A percentile compares a stretch with the other conserved stretches of the same genome.
These are phyloP conservation scores for Polymyxa betae DNA, from an alignment of 208 protist genomes.

Conservation along the genomic window DNA sequence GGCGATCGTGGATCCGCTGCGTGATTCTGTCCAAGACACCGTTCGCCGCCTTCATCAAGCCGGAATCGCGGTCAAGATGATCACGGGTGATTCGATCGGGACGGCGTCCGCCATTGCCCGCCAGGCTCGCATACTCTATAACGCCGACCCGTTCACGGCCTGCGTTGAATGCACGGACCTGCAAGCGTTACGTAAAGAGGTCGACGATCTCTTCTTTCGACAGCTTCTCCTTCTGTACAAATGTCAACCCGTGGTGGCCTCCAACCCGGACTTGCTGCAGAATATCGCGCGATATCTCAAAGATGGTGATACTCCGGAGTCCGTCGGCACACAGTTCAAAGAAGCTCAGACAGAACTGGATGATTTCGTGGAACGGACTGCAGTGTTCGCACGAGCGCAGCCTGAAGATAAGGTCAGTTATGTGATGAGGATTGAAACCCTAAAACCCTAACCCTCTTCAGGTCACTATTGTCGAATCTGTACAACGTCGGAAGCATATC, in stretches of 20 bases:
- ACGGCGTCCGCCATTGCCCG: slow-evolving; percentile 69
- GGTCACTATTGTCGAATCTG: slow-evolving; percentile 70
- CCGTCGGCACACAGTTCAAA: background rate
- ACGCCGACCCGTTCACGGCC: background rate
- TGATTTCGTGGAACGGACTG: background rate
- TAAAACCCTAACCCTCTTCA: too few relatives aligned
- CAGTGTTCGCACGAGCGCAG: slow-evolving; percentile 68
- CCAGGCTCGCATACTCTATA: slow-evolving; percentile 62
- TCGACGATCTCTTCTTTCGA: background rate
- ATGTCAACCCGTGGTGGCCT: background rate
- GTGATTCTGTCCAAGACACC: slow-evolving; percentile 58
- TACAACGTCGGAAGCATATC: slow-evolving; percentile 70
- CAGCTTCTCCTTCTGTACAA: background rate
- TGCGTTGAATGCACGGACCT: background rate
- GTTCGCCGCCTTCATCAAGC: slow-evolving; percentile 54
- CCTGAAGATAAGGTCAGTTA: slow-evolving; percentile 78
- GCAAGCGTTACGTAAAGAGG: too few relatives aligned
- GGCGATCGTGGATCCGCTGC: slow-evolving; percentile 52
- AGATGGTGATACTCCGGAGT: too few relatives aligned
- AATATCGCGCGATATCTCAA: too few relatives aligned
- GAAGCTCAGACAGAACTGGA: slow-evolving; percentile 51
- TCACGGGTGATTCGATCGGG: slow-evolving; percentile 69
- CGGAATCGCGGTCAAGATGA: slow-evolving; percentile 63
- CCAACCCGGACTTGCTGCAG: background rate
- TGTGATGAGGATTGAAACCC: too few relatives aligned